These are phyloP conservation scores for Nakaseomyces bracarensis DNA, from an alignment of 1,139 yeast species.

Conservation along the genomic window DNA sequence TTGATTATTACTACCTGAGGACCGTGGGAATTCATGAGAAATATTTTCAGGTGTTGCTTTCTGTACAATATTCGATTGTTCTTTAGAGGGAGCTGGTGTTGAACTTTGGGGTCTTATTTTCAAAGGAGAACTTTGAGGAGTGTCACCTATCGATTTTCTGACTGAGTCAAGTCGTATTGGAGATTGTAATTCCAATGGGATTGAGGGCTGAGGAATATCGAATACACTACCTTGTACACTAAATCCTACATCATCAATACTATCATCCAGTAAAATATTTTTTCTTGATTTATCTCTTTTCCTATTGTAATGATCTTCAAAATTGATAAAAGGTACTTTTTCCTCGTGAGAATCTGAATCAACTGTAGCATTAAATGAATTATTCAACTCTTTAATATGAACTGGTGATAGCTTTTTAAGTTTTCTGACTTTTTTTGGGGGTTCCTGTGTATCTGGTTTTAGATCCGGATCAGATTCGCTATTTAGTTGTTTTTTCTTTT, in stretches of 20 bases:
- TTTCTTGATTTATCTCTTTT: slow-evolving; percentile 16
- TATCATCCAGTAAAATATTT: slow-evolving; percentile 27
- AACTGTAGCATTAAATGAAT: slow-evolving; percentile 8
- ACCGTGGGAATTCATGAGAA: neutral
- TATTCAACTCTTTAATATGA: slow-evolving; percentile 5
- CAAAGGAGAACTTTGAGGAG: neutral
- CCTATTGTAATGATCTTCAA: slow-evolving; percentile 19
- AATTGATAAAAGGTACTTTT: slow-evolving; percentile 18
- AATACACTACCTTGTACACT: slow-evolving; percentile 27
- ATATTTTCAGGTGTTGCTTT: neutral
- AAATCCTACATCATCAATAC: slow-evolving; percentile 28
- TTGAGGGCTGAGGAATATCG: slow-evolving; percentile 18
- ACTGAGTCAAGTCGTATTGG: neutral
- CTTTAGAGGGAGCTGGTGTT: neutral
- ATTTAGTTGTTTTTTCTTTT: neutral
- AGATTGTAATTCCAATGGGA: slow-evolving; percentile 4
- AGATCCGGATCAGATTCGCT: neutral
- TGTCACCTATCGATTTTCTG: neutral
- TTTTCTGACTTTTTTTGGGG: slow-evolving; percentile 14
- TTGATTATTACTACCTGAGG: neutral
- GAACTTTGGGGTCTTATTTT: neutral
- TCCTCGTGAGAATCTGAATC: slow-evolving; percentile 9
- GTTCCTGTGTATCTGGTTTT: neutral
- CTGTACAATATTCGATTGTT: neutral
- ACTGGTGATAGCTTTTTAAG: slow-evolving; percentile 15